Conservation (phyloP, 2,329 filamentous ascomycete genomes). For the Cordyceps cicadae region DNA sequence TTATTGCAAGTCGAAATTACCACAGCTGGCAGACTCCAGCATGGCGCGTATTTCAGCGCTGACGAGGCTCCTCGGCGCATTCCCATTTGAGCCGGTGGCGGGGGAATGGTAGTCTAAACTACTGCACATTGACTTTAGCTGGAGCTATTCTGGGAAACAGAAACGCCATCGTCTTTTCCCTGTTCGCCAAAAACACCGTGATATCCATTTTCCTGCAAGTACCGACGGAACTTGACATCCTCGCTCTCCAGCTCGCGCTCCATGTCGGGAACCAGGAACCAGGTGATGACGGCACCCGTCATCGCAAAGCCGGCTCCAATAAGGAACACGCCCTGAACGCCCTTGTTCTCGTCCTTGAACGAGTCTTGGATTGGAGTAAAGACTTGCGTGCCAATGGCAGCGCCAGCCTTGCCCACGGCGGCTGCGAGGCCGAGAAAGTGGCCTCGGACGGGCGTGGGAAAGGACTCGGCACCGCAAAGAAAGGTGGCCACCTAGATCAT, state of each 20-base stretch:
- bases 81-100: too few relatives aligned
- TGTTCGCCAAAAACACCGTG: slow-evolving; percentile 12
- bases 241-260: slow-evolving; percentile 16
- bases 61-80: too few relatives aligned
- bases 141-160: background rate
- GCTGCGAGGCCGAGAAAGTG: slow-evolving; percentile 42
- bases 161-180: background rate
- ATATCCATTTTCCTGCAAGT: slow-evolving; percentile 17
- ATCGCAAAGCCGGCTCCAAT: slow-evolving; percentile 22
- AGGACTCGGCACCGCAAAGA: slow-evolving; percentile 40
- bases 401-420: slow-evolving; percentile 42
- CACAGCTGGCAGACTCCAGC: too few relatives aligned
- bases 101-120: too few relatives aligned
- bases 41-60: too few relatives aligned
- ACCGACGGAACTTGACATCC: slow-evolving; percentile 15
- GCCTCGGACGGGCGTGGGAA: slow-evolving; percentile 41
- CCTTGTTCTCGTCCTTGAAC: slow-evolving; percentile 17
- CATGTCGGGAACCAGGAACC: slow-evolving; percentile 20
- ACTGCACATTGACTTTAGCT: background rate
- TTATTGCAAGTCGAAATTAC: background rate
- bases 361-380: slow-evolving; percentile 17
- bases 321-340: slow-evolving; percentile 20
- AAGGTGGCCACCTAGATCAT: slow-evolving; percentile 30
- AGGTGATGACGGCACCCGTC: slow-evolving; percentile 17
- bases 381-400: slow-evolving; percentile 37